Evolutionary conservation across 2,329 filamentous ascomycete species (phyloP).

Genomic region (Aaosphaeria pasadenensis): DNA sequence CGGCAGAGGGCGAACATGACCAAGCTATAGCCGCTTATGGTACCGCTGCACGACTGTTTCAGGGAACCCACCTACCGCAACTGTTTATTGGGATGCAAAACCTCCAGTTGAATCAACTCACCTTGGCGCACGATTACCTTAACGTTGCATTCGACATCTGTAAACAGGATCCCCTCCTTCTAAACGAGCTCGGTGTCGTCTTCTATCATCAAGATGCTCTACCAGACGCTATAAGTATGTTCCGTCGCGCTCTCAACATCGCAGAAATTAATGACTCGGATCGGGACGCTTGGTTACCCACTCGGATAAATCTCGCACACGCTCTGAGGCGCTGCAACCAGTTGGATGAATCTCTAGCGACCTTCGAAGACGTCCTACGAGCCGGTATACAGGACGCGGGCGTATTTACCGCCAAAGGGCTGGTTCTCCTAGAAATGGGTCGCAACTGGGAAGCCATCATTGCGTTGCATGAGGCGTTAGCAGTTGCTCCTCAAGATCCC

Average conservation of each 20-base stretch:
- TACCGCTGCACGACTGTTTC: constrained; percentile 89
- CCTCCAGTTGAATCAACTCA: constrained; percentile 91
- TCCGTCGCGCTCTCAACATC: constrained; percentile 72
- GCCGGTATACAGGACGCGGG: constrained; percentile 75
- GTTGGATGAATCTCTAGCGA: constrained; percentile 67
- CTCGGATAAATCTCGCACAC: constrained; percentile 85
- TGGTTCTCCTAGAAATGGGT: constrained; percentile 77
- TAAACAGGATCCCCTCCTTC: constrained; percentile 78
- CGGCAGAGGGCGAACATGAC: constrained; percentile 94
- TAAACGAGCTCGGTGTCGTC: constrained; percentile 97
- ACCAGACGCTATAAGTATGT: constrained; percentile 71
- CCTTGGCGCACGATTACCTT: constrained; percentile 88
- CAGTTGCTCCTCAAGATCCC: constrained; percentile 74
- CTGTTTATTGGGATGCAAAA: constrained; percentile 99
- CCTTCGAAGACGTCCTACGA: constrained; percentile 85
- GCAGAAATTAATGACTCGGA: constrained; percentile 80
- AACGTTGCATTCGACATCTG: constrained; percentile 83
- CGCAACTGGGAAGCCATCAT: constrained; percentile 74
- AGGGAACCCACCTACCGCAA: constrained; percentile 93
- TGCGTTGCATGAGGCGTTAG: constrained; percentile 80
- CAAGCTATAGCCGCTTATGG: constrained; percentile 98
- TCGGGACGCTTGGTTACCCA: constrained; percentile 76
- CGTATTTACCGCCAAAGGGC: constrained; percentile 77
- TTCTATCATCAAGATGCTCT: constrained; percentile 86
- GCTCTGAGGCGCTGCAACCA: constrained; percentile 71